Evolutionary conservation across 1,139 yeast genomes (phyloP), one percentile per base, ranked within the genome.

Genomic region (Yarrowia galli): DNA sequence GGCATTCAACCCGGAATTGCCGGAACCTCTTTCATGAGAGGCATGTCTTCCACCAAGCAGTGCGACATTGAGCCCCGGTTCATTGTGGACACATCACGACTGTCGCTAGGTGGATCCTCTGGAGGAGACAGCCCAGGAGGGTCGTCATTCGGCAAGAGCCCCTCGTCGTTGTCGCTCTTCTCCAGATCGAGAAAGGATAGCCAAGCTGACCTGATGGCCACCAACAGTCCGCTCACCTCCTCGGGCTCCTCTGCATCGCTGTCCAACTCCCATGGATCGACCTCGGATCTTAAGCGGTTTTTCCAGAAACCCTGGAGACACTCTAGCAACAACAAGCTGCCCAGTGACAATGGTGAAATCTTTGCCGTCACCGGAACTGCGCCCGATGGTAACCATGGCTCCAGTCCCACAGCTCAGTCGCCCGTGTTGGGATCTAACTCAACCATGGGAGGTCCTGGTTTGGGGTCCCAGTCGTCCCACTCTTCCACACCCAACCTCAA

Each of bases 281-380:
- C 78, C 77, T 69, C 75, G 68, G 82, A 79, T 69, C 73, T 79
- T 64, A 79, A 80, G 69, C 77, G 82, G 36, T 79, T 79, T 69
- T 79, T 79, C 73, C 77, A 77, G 67, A 70, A 71, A 20, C 66
- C 66, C 25, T 61, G 66, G 66, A 32, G 66, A 9, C 66, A 61
- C 20, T 46, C 56, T 20, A 18, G 16, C 51, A 58, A 58, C 49
- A 46, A 46, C 25, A 46, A 46, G 35, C 66, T 61, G 18, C 66
- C 66, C 46, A 25, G 43, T 3, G 67, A 54, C 43, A 54, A 54
- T 16, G 61, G 67, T 7, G 61, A 65, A 68, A 25, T 58, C 64
- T 51, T 69, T 68, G 65, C 68, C 67, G 67, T 68, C 68, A 67
- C 68, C 67, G 28, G 65, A 67, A 28, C 68, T 53, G 61, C 63